Base-by-base conservation (phyloP, 2,329 filamentous ascomycete species). In the Arthrinium puccinioides region DNA sequence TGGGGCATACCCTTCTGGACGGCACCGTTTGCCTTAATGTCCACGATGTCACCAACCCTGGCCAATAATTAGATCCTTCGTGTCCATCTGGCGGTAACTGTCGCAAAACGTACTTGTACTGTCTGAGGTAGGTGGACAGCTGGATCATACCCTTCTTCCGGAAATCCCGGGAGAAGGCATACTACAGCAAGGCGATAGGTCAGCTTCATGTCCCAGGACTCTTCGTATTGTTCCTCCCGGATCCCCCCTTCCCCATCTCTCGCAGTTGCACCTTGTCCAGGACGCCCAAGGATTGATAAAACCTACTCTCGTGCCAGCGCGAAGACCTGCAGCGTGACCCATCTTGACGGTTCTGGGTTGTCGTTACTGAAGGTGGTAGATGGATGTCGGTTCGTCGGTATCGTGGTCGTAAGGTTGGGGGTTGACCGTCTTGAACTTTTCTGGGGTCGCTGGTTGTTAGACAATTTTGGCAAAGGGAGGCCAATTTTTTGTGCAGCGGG, bases 1-100 rank as follows among this genome's bases (percentile, higher is more conserved):
- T 89, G 88, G 60, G 90, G 89, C 87, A 95, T 92, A 77, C 87
- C 89, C 82, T 95, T 94, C 77, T 95, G 89, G 52, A 94, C 85
- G 63, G 88, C 92, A 84, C 89, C 92, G 76, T 98, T 97, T 64
- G 85, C 86, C 74, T 94, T 94, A 68, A 98, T 87, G 67, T 98
- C 92, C 63, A 98, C 92, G 59, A 97, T 96, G 64, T 98, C 92
- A 69, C 92, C 92, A 63, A 98, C 92, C 68, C 82, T 87, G 58
- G 45, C 51, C 41, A 51, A 43, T 35, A 50, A 61, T 82, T 61
- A 23, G 27, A 28, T 13, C 24, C 16, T 24, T 11, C 15, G 16
- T 7, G 14, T 9, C 15, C 24, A 18, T 11, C 15, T 15, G 16
- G 19, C 33, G 19, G 14, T 9, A 20, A 18, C 23, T 26, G 13